Percentiles rank a stretch among this genome's conserved stretches.
Conservation (phyloP, 2,329 filamentous ascomycete genomes). For the Arthrocladium fulminans region DNA sequence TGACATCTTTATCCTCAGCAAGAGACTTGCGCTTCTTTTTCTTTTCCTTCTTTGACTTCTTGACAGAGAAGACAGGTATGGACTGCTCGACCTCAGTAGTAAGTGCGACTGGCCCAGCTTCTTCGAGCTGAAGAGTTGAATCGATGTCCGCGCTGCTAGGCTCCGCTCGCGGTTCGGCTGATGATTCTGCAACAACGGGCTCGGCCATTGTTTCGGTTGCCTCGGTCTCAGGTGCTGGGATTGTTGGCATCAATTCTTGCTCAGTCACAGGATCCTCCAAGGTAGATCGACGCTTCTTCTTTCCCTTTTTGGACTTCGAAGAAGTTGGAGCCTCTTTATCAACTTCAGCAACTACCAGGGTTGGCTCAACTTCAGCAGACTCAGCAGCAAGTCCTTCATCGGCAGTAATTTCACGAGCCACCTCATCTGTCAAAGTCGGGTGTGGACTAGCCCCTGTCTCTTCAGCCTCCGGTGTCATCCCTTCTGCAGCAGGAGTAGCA, state of each 20-base stretch:
- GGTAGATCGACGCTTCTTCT: constrained; percentile 9
- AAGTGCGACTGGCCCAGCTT: neutral
- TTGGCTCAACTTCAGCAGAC: neutral
- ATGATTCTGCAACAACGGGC: neutral
- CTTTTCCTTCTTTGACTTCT: constrained; percentile 23
- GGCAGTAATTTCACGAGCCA: neutral
- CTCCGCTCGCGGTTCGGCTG: neutral
- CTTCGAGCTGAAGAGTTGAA: neutral
- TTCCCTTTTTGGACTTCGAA: constrained; percentile 12
- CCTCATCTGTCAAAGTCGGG: neutral
- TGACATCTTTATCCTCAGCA: neutral
- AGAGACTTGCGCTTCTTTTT: constrained; percentile 10
- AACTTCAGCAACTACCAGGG: neutral
- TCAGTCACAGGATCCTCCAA: neutral
- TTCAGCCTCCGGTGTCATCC: neutral
- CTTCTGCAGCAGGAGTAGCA: neutral
- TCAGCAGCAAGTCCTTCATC: neutral
- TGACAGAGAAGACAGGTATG: constrained; percentile 3
- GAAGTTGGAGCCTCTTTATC: neutral
- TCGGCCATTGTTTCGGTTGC: constrained; percentile 1
- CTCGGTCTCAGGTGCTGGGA: neutral
- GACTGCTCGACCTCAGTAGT: constrained; percentile 1
- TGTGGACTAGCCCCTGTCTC: neutral
- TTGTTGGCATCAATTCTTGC: neutral
- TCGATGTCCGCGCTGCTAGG: neutral